phyloP scores from a whole-genome alignment of 2,329 filamentous ascomycete genomes.

The Leptographium lundbergii region DNA sequence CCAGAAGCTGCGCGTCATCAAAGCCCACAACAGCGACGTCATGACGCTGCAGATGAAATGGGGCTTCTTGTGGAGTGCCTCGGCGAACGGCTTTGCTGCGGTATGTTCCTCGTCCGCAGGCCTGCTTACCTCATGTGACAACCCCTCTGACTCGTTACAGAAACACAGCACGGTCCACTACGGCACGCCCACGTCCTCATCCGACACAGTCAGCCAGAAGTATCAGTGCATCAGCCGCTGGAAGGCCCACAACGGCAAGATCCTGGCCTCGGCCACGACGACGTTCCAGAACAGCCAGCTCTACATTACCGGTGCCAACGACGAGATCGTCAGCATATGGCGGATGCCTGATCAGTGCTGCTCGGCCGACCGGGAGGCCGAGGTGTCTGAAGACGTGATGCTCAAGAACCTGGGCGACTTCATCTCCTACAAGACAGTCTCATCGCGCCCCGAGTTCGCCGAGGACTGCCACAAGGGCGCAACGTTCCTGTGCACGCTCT shows the following conservation, averaged over 20 bases:
- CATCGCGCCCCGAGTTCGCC: conserved; percentile 71
- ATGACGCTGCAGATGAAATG: conserved; percentile 78
- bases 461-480: conserved; percentile 90
- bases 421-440: conserved; percentile 84
- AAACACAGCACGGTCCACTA: conserved; percentile 57
- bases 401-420: conserved; percentile 71
- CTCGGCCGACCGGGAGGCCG: conserved; percentile 23
- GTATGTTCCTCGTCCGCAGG: conserved; percentile 35
- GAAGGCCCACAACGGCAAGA: conserved; percentile 68
- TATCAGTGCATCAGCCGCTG: conserved; percentile 22
- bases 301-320: conserved; percentile 91
- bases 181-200: conserved; percentile 36
- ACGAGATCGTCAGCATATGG: conserved; percentile 83
- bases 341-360: conserved; percentile 42
- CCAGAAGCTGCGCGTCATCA: conserved; percentile 79
- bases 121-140: background rate
- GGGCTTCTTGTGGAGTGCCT: conserved; percentile 75
- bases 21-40: conserved; percentile 67
- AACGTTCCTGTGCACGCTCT: conserved; percentile 77
- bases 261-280: conserved; percentile 71
- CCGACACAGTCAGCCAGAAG: conserved; percentile 42
- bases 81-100: conserved; percentile 76
- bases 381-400: conserved; percentile 39
- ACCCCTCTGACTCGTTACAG: conserved; percentile 21
- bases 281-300: conserved; percentile 59